These are phyloP conservation scores for Margaritispora aquatica DNA, from an alignment of 495 filamentous ascomycete species.

Conservation along the genomic window DNA sequence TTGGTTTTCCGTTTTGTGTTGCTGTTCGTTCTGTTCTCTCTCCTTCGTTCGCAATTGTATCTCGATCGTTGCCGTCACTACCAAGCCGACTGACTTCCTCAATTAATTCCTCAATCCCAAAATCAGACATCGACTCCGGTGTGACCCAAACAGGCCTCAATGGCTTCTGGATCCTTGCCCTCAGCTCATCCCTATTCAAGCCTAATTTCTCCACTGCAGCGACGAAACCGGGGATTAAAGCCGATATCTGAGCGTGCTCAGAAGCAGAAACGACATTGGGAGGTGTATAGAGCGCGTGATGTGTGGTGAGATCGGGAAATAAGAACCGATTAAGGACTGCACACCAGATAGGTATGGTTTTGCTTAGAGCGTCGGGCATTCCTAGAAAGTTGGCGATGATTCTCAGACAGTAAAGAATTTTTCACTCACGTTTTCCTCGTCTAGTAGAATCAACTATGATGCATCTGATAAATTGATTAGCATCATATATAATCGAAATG, in stretches of 20 bases:
- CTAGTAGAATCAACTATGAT: conserved; percentile 95
- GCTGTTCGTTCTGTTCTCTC: conserved; percentile 8
- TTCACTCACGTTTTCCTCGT: conserved; percentile 76
- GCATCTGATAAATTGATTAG: too few species aligned
- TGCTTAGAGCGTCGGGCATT: conserved; percentile 89
- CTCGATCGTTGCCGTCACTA: too few species aligned
- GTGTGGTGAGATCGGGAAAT: conserved; percentile 49
- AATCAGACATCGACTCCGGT: conserved; percentile 37
- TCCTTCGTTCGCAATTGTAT: too few species aligned
- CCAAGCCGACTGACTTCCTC: too few species aligned
- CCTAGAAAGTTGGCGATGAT: conserved; percentile 31
- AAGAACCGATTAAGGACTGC: conserved; percentile 74
- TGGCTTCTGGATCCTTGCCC: conserved; percentile 43
- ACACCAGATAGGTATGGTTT: conserved; percentile 93
- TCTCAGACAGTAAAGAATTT: too few species aligned
- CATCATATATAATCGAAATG: too few species aligned
- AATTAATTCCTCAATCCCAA: too few species aligned
- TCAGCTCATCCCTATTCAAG: conserved; percentile 29
- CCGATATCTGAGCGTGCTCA: conserved; percentile 75
- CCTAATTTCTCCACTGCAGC: conserved; percentile 43
- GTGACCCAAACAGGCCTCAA: conserved; percentile 60
- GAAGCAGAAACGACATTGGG: conserved; percentile 60
- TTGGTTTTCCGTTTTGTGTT: too few species aligned
- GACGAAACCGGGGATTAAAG: conserved; percentile 60
- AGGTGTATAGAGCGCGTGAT: conserved; percentile 56